Evolutionary conservation across 2,329 filamentous ascomycete genomes (phyloP).

Genomic region (Periglandula ipomoeae): DNA sequence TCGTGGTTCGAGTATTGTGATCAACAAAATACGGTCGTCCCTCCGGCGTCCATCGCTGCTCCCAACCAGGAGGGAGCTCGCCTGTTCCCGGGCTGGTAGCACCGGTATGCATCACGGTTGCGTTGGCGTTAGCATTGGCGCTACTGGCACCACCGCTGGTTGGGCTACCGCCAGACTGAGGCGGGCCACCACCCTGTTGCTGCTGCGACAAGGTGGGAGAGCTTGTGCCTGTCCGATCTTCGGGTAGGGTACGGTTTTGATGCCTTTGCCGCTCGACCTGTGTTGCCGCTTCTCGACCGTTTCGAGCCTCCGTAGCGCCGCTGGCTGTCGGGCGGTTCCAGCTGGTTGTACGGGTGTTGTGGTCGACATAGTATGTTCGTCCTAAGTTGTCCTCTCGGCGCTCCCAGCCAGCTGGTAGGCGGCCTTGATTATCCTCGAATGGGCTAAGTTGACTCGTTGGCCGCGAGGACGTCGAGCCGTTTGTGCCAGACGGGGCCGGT

Average conservation of each 20-base stretch:
- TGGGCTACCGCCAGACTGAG: conserved; percentile 24
- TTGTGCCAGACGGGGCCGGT: conserved; percentile 16
- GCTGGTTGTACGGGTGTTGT: conserved; percentile 92
- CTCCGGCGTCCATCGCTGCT: conserved; percentile 91
- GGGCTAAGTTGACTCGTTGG: conserved; percentile 57
- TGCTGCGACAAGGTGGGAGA: conserved; percentile 67
- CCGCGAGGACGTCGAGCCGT: conserved; percentile 22
- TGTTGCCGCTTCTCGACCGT: conserved; percentile 79
- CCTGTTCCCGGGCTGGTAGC: conserved; percentile 87
- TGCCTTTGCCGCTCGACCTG: conserved; percentile 89
- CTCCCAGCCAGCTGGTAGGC: conserved; percentile 90
- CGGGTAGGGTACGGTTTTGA: conserved; percentile 89
- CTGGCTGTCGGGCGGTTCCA: conserved; percentile 85
- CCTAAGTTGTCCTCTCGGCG: conserved; percentile 90
- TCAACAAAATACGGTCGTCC: conserved; percentile 95
- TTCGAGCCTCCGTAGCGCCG: conserved; percentile 61
- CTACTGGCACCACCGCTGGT: conserved; percentile 14
- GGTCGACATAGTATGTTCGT: conserved; percentile 95
- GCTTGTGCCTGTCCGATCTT: conserved; percentile 87
- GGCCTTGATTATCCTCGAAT: conserved; percentile 92
- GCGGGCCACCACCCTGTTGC: conserved; percentile 33
- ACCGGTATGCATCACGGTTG: conserved; percentile 89
- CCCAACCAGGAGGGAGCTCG: conserved; percentile 92
- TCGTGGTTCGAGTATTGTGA: conserved; percentile 95
- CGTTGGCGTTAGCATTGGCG: conserved; percentile 35